phyloP scores from a whole-genome alignment of 108 stramenopile genomes.

The Fragilaria crotonensis region DNA sequence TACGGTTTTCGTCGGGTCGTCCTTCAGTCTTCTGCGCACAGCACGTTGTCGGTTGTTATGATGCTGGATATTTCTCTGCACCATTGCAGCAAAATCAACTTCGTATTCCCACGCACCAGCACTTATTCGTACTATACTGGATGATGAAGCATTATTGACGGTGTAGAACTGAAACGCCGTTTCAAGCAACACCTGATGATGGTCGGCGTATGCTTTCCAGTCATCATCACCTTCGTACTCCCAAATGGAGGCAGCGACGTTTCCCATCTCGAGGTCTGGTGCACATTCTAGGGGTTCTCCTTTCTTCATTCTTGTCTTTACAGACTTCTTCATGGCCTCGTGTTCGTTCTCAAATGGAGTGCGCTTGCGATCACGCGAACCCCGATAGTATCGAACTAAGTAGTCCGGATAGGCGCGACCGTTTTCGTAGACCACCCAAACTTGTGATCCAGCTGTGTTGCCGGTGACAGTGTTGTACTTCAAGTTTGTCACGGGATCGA shows the following conservation, averaged over 20 bases:
- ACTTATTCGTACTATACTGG: no score
- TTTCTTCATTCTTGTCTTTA: not conserved
- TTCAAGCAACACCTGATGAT: not conserved
- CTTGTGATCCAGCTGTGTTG: not conserved
- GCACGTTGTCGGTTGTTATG: slow-evolving; percentile 2
- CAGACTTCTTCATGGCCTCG: not conserved
- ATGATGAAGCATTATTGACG: not conserved
- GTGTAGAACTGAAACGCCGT: not conserved
- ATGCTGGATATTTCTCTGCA: slow-evolving; percentile 4
- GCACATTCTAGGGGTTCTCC: not conserved
- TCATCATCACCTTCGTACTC: not conserved
- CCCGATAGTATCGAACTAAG: not conserved
- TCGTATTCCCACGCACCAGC: slow-evolving; percentile 1
- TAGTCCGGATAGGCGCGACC: slow-evolving; percentile 8
- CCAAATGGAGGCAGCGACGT: not conserved
- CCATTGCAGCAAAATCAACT: not conserved
- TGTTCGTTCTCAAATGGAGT: not conserved
- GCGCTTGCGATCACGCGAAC: not conserved
- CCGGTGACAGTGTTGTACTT: slow-evolving; percentile 6
- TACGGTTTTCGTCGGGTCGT: no score
- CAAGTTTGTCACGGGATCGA: not conserved
- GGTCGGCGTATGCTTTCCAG: not conserved
- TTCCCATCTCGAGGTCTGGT: not conserved
- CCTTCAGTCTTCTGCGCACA: not conserved
- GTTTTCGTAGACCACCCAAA: slow-evolving; percentile 10